phyloP scores from a whole-genome alignment of 1,284 basidiomycete species.

The Takashimella tepidaria region DNA sequence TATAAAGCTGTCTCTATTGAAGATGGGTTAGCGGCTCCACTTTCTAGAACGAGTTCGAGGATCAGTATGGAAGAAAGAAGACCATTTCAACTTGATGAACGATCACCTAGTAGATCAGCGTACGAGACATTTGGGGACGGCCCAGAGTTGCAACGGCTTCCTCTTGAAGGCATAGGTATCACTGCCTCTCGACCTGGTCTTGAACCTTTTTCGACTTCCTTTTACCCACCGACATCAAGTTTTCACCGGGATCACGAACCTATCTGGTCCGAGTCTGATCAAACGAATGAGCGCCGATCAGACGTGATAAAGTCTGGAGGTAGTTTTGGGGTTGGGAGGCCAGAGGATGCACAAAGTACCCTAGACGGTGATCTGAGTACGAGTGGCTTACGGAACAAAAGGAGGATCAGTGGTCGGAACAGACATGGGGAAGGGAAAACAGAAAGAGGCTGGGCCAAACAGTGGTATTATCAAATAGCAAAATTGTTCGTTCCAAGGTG shows the following conservation, averaged over 20 bases:
- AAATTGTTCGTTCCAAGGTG: conserved; percentile 78
- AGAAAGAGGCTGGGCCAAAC: background rate
- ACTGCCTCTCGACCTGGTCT: background rate
- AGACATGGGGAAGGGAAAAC: no score
- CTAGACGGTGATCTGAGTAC: background rate
- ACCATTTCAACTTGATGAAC: background rate
- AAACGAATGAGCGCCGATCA: background rate
- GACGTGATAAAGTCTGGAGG: background rate
- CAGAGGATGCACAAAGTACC: background rate
- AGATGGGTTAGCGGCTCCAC: background rate
- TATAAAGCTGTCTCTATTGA: background rate
- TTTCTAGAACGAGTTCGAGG: background rate
- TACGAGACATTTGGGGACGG: background rate
- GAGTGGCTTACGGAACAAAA: no score
- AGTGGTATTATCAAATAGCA: conserved; percentile 64
- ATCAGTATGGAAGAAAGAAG: background rate
- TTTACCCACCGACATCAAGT: background rate
- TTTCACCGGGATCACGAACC: background rate
- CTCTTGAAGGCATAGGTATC: background rate
- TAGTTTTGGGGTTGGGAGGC: background rate
- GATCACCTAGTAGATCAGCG: background rate
- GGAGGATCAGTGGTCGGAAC: no score
- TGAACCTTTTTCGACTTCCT: background rate
- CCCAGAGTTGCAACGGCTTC: background rate
- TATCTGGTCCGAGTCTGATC: background rate